A percentile compares a stretch with the other conserved stretches of the same genome.
phyloP scores from a whole-genome alignment of 2,329 filamentous ascomycete species.

The Talaromyces marneffei region DNA sequence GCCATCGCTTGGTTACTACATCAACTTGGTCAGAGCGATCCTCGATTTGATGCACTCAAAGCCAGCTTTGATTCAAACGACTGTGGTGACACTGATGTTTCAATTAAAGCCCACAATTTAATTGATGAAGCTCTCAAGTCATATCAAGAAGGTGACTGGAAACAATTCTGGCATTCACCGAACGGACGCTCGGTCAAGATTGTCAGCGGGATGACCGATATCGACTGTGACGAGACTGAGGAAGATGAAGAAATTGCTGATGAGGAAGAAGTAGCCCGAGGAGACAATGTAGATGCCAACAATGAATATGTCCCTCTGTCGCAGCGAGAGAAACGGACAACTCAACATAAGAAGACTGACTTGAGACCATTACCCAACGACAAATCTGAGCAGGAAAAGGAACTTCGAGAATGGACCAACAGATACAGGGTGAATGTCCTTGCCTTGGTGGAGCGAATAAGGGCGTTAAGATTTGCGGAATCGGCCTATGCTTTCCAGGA shows the following conservation, averaged over 20 bases:
- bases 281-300: neutral
- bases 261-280: neutral
- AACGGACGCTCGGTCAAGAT: neutral
- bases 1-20: slow-evolving; percentile 28
- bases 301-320: neutral
- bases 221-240: neutral
- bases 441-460: slow-evolving; percentile 20
- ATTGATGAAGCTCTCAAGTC: slow-evolving; percentile 18
- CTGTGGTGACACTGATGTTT: slow-evolving; percentile 27
- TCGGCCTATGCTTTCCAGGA: slow-evolving; percentile 20
- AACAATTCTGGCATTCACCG: slow-evolving; percentile 23
- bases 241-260: neutral
- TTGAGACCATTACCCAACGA: slow-evolving; percentile 12
- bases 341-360: neutral
- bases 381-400: slow-evolving; percentile 16
- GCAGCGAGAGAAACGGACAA: neutral
- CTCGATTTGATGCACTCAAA: slow-evolving; percentile 26
- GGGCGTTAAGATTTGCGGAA: slow-evolving; percentile 23
- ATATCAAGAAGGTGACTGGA: slow-evolving; percentile 25
- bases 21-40: slow-evolving; percentile 19
- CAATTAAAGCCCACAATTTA: slow-evolving; percentile 18
- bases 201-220: neutral
- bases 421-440: slow-evolving; percentile 19
- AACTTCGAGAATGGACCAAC: slow-evolving; percentile 19
- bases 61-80: slow-evolving; percentile 23